These are phyloP conservation scores for Capronia coronata DNA, from an alignment of 2,329 filamentous ascomycete genomes.

Conservation along the genomic window DNA sequence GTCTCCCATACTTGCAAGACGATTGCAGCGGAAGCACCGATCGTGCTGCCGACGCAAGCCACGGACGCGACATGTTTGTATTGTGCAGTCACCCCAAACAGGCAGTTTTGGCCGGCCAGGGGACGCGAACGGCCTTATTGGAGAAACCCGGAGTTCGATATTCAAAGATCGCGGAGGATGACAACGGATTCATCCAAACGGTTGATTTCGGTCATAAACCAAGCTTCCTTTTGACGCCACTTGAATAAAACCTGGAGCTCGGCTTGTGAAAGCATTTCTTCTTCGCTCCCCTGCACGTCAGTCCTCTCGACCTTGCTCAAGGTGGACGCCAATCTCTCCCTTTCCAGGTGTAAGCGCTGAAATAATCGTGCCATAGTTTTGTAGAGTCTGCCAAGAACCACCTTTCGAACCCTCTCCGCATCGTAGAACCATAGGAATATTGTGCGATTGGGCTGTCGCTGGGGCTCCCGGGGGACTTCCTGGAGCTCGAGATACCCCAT, in stretches of 20 bases:
- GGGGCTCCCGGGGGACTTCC: constrained; percentile 84
- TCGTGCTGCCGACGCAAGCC: too few species aligned
- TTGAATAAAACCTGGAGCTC: constrained; percentile 64
- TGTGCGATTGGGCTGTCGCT: constrained; percentile 72
- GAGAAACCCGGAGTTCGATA: not conserved
- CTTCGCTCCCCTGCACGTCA: constrained; percentile 77
- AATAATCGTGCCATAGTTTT: constrained; percentile 82
- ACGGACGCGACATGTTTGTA: too few species aligned
- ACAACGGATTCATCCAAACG: constrained; percentile 79
- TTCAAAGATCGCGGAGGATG: constrained; percentile 69
- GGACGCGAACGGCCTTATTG: too few species aligned
- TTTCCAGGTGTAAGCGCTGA: constrained; percentile 72
- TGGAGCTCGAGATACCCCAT: constrained; percentile 84
- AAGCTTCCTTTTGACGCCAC: constrained; percentile 58
- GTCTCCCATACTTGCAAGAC: too few species aligned
- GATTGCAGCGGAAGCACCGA: too few species aligned
- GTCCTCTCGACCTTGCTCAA: constrained; percentile 75
- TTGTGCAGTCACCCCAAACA: too few species aligned
- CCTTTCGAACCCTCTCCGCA: constrained; percentile 60
- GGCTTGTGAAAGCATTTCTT: constrained; percentile 67
- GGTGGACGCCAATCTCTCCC: constrained; percentile 62
- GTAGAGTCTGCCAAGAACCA: constrained; percentile 74
- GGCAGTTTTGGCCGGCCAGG: too few species aligned
- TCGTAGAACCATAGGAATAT: constrained; percentile 93
- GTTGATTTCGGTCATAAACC: constrained; percentile 70